Evolutionary conservation across 164 flowering plant genomes (phyloP), one percentile per base, ranked within the genome.

Genomic region (Santalum album): DNA sequence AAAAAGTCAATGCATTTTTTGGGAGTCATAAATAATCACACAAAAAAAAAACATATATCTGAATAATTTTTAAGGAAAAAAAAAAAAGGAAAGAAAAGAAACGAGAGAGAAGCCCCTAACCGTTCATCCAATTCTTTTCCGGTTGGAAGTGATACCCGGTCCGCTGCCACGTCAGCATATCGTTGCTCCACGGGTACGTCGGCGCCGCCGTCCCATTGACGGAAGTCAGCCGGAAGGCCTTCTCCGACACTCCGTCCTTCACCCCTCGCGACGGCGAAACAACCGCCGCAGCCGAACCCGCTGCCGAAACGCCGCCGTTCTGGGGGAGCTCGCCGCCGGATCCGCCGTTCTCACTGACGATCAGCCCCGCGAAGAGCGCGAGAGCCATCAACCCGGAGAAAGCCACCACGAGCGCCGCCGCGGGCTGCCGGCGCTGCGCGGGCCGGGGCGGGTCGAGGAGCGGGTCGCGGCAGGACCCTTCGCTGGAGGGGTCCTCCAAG

Each of bases 111-210:
- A 18, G 21, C 19, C 17, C 3, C 35, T 17, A 66, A 81, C 87
- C 87, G 38, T 81, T 81, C 78, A 81, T 76, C 87, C 87, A 81
- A 40, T 81, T 81, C 50, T 75, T 66, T 49, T 71, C 59, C 1
- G 87, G 83, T 36, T 81, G 87, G 51, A 81, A 81, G 54, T 81
- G 87, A 57, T 27, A 81, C 24, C 75, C 75, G 1, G 87, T 74
- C 43, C 80, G 69, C 60, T 81, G 82, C 84, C 83, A 81, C 0
- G 75, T 45, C 64, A 78, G 50, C 80, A 76, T 71, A 48, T 38
- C 64, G 17, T 70, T 74, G 6, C 40, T 70, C 78, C 78, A 74
- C 0, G 74, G 66, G 46, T 35, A 81, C 20, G 52, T 29, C 46
- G 14, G 3, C 19, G 2, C 14, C 20, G 2, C 50, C 11, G 25